Evolutionary conservation across 2,329 filamentous ascomycete species (phyloP).

Genomic region (Ophiostoma quercus): DNA sequence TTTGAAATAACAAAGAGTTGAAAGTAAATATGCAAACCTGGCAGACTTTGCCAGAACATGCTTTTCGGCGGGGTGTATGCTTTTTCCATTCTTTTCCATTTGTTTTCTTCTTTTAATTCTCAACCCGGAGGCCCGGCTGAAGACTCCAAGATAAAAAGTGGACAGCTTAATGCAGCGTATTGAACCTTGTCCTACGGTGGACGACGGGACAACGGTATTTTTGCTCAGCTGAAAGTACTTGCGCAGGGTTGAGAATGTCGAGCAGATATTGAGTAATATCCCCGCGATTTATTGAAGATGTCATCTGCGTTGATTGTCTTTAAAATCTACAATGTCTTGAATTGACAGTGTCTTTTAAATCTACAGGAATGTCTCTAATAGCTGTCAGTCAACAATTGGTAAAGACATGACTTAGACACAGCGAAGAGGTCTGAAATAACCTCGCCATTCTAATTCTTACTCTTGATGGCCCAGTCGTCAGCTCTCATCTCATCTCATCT

Average conservation of each 20-base stretch:
- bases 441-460: background rate
- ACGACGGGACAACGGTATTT: background rate
- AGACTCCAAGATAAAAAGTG: conserved; percentile 4
- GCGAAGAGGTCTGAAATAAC: background rate
- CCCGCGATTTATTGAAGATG: background rate
- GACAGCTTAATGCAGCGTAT: background rate
- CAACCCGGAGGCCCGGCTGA: background rate
- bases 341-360: background rate
- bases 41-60: background rate
- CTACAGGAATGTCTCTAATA: background rate
- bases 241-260: background rate
- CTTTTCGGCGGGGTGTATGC: background rate
- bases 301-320: background rate
- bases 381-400: background rate
- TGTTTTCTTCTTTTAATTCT: background rate
- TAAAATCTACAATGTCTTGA: background rate
- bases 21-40: background rate
- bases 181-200: background rate
- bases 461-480: background rate
- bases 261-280: background rate
- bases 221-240: background rate
- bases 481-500: background rate
- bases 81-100: background rate
- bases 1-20: too few relatives aligned
- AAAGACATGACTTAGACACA: background rate